Evolutionary conservation across 1,284 basidiomycete genomes (phyloP).

Genomic region (Trametes versicolor): DNA sequence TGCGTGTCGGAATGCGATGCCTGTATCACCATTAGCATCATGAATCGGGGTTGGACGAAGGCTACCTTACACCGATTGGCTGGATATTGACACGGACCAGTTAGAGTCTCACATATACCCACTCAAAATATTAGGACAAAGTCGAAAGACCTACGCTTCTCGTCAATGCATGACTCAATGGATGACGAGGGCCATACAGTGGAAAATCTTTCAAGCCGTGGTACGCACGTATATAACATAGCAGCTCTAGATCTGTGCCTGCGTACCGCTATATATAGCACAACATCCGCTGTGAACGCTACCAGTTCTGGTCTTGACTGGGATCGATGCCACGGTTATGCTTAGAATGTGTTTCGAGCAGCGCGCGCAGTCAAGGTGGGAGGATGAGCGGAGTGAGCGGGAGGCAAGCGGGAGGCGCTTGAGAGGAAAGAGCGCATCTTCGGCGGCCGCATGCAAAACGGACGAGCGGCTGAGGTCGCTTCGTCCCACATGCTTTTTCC

Average conservation of each 20-base stretch:
- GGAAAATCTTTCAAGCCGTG: no score
- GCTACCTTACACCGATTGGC: no score
- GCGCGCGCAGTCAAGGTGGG: conserved; percentile 6
- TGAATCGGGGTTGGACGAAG: not conserved
- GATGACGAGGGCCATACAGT: no score
- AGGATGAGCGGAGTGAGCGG: not conserved
- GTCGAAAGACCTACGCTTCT: no score
- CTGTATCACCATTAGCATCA: conserved; percentile 27
- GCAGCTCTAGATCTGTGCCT: no score
- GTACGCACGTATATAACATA: no score
- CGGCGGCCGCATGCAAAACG: conserved; percentile 17
- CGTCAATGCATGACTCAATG: no score
- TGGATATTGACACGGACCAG: no score
- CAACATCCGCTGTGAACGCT: not conserved
- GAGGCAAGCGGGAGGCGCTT: not conserved
- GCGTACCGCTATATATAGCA: not conserved
- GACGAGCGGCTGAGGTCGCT: conserved; percentile 9
- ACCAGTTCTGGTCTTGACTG: not conserved
- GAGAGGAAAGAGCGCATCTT: conserved; percentile 8
- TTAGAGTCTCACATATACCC: no score
- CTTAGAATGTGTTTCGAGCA: not conserved
- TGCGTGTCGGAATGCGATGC: conserved; percentile 30
- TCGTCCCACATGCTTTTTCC: conserved; percentile 24
- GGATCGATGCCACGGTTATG: conserved; percentile 4
- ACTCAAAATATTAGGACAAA: no score